phyloP scores from a whole-genome alignment of 345 rosid genomes.

The Corchorus capsularis region DNA sequence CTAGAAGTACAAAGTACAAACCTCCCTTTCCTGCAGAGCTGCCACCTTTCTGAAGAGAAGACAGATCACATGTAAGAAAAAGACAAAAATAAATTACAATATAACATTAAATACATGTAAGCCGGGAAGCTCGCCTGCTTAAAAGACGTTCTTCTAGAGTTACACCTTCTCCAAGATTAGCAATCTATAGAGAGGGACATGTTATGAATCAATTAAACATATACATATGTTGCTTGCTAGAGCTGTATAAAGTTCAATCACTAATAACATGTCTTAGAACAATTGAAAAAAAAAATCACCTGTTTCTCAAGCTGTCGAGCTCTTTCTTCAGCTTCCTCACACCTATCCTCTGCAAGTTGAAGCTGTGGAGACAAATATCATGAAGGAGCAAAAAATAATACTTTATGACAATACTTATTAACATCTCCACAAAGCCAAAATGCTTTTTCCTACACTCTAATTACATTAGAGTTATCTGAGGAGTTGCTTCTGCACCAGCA shows the following conservation, averaged over 20 bases:
- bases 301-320: conserved; percentile 85
- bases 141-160: conserved; percentile 77
- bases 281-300: conserved; percentile 31
- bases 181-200: conserved; percentile 51
- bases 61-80: conserved; percentile 28
- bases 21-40: conserved; percentile 92
- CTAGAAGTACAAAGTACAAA: conserved; percentile 42
- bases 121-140: conserved; percentile 64
- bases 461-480: neutral
- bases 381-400: conserved; percentile 26
- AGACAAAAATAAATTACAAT: neutral
- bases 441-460: neutral
- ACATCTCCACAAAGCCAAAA: neutral
- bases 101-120: conserved; percentile 13
- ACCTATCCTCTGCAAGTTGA: conserved; percentile 80
- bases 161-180: conserved; percentile 85
- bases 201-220: conserved; percentile 11
- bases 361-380: conserved; percentile 68
- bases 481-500: conserved; percentile 10
- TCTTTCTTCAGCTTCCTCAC: conserved; percentile 88
- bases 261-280: neutral
- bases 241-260: neutral
- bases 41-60: conserved; percentile 80
- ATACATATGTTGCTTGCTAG: neutral
- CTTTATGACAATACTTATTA: neutral